Evolutionary conservation across 1,284 basidiomycete genomes (phyloP).

Genomic region (Flammula alnicola): DNA sequence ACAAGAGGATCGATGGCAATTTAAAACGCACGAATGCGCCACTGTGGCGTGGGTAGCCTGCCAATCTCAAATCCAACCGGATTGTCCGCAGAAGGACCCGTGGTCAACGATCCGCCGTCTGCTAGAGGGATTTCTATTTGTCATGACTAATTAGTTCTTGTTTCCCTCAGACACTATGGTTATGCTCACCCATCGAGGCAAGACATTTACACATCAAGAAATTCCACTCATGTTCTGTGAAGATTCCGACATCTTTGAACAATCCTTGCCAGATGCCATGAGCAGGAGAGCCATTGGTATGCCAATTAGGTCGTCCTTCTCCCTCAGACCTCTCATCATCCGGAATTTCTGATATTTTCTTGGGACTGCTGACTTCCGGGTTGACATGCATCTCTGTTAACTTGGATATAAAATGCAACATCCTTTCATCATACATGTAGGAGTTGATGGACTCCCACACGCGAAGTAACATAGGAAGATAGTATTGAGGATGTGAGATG

Average conservation of each 20-base stretch:
- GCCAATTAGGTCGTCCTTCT: constrained; percentile 64
- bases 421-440: constrained; percentile 83
- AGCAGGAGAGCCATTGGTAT: constrained; percentile 45
- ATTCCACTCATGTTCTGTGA: constrained; percentile 86
- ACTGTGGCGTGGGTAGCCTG: constrained; percentile 66
- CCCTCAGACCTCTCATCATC: constrained; percentile 73
- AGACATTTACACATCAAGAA: constrained; percentile 93
- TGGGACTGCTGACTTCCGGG: constrained; percentile 74
- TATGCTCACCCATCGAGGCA: constrained; percentile 76
- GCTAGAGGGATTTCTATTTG: constrained; percentile 69
- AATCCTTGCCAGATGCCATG: constrained; percentile 66
- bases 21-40: constrained; percentile 64
- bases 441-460: constrained; percentile 86
- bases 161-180: constrained; percentile 3
- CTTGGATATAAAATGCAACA: constrained; percentile 72
- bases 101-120: constrained; percentile 72
- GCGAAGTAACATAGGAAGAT: constrained; percentile 81
- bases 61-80: constrained; percentile 70
- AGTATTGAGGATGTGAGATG: constrained; percentile 77
- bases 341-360: constrained; percentile 63
- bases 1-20: not conserved
- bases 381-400: constrained; percentile 78
- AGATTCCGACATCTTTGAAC: constrained; percentile 85
- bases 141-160: constrained; percentile 5
- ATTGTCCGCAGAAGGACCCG: constrained; percentile 70